Percentiles rank a stretch among this genome's conserved stretches.
Evolutionary conservation across 495 filamentous ascomycete genomes (phyloP).

Genomic region (Tetracladium setigerum): DNA sequence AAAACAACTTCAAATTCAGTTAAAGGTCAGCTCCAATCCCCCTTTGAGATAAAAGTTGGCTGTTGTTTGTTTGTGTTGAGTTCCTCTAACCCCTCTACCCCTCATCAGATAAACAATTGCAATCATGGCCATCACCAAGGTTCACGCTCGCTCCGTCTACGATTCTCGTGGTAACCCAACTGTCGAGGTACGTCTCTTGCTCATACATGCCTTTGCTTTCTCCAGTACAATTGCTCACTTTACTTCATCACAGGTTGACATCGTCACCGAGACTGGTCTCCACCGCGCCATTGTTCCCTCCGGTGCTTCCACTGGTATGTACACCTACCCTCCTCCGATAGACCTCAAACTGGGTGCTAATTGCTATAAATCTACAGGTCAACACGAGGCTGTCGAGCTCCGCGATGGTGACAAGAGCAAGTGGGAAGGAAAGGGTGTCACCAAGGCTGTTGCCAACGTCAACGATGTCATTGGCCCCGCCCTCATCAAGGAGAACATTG

Average conservation of each 20-base stretch:
- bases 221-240: slow-evolving; percentile 32
- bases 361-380: slow-evolving; percentile 45
- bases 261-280: slow-evolving; percentile 92
- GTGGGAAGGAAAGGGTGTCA: slow-evolving; percentile 95
- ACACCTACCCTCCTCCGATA: slow-evolving; percentile 3
- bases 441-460: slow-evolving; percentile 93
- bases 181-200: slow-evolving; percentile 37
- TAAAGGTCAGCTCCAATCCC: slow-evolving; percentile 7
- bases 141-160: slow-evolving; percentile 98
- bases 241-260: slow-evolving; percentile 60
- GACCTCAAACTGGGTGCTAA: slow-evolving; percentile 7
- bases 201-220: background rate
- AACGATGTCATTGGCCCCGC: slow-evolving; percentile 89
- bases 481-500: slow-evolving; percentile 84
- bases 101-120: slow-evolving; percentile 28
- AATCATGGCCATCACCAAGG: slow-evolving; percentile 91
- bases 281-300: slow-evolving; percentile 99
- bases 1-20: slow-evolving; percentile 3
- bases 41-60: background rate
- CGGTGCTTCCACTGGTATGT: slow-evolving; percentile 90
- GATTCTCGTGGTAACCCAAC: slow-evolving; percentile 99
- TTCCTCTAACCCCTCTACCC: slow-evolving; percentile 2
- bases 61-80: no score
- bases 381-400: slow-evolving; percentile 97
- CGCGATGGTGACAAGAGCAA: slow-evolving; percentile 97